phyloP scores from a whole-genome alignment of 2,329 filamentous ascomycete species.

The Graphilbum fragrans region DNA sequence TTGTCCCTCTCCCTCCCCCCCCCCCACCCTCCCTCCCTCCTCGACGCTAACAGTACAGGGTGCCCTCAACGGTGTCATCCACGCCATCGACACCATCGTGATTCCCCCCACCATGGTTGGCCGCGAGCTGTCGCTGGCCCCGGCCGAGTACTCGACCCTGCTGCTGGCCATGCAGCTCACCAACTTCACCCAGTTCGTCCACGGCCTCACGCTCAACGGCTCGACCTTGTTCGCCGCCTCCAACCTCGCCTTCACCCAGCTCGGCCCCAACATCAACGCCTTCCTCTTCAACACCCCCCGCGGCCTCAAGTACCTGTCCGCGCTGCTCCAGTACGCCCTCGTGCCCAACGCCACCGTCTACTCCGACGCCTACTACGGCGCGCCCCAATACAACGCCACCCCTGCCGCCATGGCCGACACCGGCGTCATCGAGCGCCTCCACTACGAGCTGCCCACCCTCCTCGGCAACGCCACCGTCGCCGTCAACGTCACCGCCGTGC shows the following conservation, averaged over 20 bases:
- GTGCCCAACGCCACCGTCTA: constrained; percentile 67
- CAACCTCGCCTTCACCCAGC: constrained; percentile 67
- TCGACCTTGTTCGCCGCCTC: constrained; percentile 71
- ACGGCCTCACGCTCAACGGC: constrained; percentile 42
- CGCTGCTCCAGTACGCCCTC: constrained; percentile 68
- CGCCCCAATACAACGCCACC: constrained; percentile 22
- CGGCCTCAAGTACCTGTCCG: constrained; percentile 64
- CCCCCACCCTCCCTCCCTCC: too few relatives aligned
- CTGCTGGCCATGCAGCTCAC: constrained; percentile 64
- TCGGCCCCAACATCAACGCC: constrained; percentile 62
- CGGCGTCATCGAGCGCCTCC: constrained; percentile 44
- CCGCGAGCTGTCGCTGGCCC: constrained; percentile 48
- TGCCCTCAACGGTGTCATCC: constrained; percentile 69
- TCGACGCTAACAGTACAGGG: constrained; percentile 24
- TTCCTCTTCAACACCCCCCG: constrained; percentile 71
- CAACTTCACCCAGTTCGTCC: constrained; percentile 49
- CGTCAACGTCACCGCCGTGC: constrained; percentile 58
- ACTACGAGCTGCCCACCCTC: constrained; percentile 62
- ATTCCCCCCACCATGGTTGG: constrained; percentile 58
- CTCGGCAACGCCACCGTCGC: constrained; percentile 53
- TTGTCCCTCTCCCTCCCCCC: constrained; percentile 1
- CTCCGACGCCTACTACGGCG: constrained; percentile 65
- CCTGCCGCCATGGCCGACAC: constrained; percentile 20
- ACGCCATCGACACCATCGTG: constrained; percentile 64
- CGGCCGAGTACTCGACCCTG: constrained; percentile 66